Evolutionary conservation across 768 basidiomycete genomes (phyloP).

Genomic region (Clavaria fumosa): DNA sequence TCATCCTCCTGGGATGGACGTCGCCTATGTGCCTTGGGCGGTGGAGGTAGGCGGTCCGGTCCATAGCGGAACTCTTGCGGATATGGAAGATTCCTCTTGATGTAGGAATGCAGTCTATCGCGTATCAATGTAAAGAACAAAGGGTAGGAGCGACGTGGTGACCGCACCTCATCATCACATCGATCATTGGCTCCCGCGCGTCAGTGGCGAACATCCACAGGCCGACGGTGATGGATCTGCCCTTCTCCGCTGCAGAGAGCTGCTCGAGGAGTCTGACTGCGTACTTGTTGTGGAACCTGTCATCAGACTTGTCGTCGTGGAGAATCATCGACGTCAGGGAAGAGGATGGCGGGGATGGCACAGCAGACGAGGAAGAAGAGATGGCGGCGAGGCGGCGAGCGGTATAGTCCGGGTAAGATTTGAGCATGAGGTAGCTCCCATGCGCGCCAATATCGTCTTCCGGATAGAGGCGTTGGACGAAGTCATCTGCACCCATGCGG

Average conservation of each 20-base stretch:
- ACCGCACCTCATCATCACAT: constrained; percentile 54
- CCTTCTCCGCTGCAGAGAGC: constrained; percentile 35
- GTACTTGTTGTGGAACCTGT: constrained; percentile 39
- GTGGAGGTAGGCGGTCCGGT: constrained; percentile 48
- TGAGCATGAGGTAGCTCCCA: constrained; percentile 57
- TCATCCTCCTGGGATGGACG: too few species aligned
- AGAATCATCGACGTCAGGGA: constrained; percentile 10
- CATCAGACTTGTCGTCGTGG: constrained; percentile 18
- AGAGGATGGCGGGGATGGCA: too few species aligned
- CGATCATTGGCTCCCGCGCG: constrained; percentile 53
- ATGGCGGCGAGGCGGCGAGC: constrained; percentile 27
- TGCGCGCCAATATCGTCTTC: constrained; percentile 57
- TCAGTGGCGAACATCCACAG: constrained; percentile 65
- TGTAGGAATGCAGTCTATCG: constrained; percentile 44
- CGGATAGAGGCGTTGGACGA: constrained; percentile 57
- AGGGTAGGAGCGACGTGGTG: constrained; percentile 5
- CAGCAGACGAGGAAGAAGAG: constrained; percentile 17
- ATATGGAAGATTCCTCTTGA: constrained; percentile 51
- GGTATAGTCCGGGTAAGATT: constrained; percentile 59
- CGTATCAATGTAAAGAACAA: background rate
- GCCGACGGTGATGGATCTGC: constrained; percentile 42
- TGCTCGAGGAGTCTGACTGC: constrained; percentile 30
- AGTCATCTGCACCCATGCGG: constrained; percentile 66
- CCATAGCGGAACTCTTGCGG: constrained; percentile 61
- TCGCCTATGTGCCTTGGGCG: constrained; percentile 29